These are phyloP conservation scores for Blastocystis sp. DNA, from an alignment of 352 stramenopile species.

Conservation along the genomic window DNA sequence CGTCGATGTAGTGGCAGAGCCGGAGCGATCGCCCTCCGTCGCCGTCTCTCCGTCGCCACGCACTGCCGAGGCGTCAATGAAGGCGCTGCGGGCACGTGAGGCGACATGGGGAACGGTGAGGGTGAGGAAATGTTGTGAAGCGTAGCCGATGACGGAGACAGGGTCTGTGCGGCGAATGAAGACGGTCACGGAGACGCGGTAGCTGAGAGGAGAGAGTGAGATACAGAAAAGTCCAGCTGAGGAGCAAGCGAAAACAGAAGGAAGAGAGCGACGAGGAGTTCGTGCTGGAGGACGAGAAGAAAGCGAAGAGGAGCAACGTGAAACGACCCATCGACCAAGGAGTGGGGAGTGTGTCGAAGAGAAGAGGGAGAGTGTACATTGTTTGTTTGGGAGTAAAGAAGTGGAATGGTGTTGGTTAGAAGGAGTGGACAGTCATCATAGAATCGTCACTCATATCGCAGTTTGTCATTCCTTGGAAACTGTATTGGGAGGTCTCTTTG, in stretches of 20 bases:
- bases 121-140: background rate
- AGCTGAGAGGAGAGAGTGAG: background rate
- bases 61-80: background rate
- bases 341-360: background rate
- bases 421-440: too few species aligned
- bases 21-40: background rate
- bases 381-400: too few species aligned
- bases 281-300: background rate
- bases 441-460: too few species aligned
- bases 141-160: background rate
- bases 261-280: slow-evolving; percentile 28
- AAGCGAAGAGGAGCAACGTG: background rate
- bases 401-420: too few species aligned
- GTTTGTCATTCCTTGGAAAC: too few species aligned
- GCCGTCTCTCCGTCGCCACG: background rate
- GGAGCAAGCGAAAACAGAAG: background rate
- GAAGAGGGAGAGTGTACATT: background rate
- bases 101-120: background rate
- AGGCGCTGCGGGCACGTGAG: background rate
- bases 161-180: background rate
- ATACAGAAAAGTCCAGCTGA: background rate
- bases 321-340: slow-evolving; percentile 15
- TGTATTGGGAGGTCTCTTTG: too few species aligned
- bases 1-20: background rate
- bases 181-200: background rate